Evolutionary conservation across 2,329 filamentous ascomycete genomes (phyloP).

Genomic region (Ceratocystis lukuohia): DNA sequence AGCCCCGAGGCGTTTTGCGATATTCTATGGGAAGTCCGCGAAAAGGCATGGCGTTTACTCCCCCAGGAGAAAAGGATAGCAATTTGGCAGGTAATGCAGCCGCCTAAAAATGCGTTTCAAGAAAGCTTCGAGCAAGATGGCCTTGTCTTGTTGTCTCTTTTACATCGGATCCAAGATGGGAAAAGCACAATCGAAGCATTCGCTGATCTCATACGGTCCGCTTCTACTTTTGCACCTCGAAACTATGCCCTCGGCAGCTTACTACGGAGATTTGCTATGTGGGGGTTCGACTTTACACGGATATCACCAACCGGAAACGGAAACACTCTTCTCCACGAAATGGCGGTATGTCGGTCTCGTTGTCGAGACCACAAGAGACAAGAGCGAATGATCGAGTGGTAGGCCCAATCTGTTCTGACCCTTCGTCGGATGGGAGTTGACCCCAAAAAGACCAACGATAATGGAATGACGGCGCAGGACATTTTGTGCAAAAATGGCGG

Average conservation of each 20-base stretch:
- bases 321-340: conserved; percentile 17
- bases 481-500: conserved; percentile 5
- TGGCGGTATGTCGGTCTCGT: conserved; percentile 8
- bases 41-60: conserved; percentile 13
- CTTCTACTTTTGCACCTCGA: conserved; percentile 9
- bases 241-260: conserved; percentile 13
- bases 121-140: not conserved
- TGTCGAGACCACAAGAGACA: not conserved
- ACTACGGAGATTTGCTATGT: conserved; percentile 8
- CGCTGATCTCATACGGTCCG: conserved; percentile 3
- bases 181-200: conserved; percentile 7
- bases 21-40: conserved; percentile 17
- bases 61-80: not conserved
- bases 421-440: conserved; percentile 12
- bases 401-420: conserved; percentile 6
- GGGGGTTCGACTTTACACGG: conserved; percentile 13
- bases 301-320: not conserved
- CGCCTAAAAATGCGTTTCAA: conserved; percentile 13
- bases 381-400: conserved; percentile 13
- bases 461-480: conserved; percentile 11
- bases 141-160: conserved; percentile 6
- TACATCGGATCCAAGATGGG: conserved; percentile 1
- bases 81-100: conserved; percentile 17
- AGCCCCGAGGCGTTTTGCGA: conserved; percentile 9
- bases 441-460: conserved; percentile 5